Evolutionary conservation across 768 basidiomycete genomes (phyloP).

Genomic region (Fomitopsis serialis): DNA sequence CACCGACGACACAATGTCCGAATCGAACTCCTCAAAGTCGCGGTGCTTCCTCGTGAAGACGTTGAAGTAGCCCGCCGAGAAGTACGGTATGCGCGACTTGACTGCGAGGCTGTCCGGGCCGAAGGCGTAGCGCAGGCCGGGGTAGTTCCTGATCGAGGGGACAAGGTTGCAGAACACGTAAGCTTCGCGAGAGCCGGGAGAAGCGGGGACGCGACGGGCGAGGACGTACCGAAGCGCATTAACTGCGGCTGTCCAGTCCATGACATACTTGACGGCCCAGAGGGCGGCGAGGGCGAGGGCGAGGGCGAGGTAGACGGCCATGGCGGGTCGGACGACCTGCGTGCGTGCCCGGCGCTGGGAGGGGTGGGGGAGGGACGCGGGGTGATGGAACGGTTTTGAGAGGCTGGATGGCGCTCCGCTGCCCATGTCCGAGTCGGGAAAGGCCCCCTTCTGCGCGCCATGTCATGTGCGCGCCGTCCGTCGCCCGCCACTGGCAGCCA

Average conservation of each 20-base stretch:
- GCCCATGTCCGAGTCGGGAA: no score
- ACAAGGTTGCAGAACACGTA: not conserved
- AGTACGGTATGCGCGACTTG: slow-evolving; percentile 10
- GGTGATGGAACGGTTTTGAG: no score
- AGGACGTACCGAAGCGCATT: slow-evolving; percentile 14
- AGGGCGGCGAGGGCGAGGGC: slow-evolving; percentile 9
- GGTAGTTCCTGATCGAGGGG: slow-evolving; percentile 8
- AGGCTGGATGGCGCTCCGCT: no score
- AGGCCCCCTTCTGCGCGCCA: no score
- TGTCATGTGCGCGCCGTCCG: no score
- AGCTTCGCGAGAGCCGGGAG: not conserved
- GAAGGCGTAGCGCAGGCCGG: slow-evolving; percentile 13
- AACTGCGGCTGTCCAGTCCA: slow-evolving; percentile 15
- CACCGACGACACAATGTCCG: slow-evolving; percentile 19
- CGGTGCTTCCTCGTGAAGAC: slow-evolving; percentile 16
- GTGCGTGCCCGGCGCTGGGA: no score
- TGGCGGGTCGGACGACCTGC: not conserved
- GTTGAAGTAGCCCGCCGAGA: slow-evolving; percentile 14
- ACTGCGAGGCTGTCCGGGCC: slow-evolving; percentile 11
- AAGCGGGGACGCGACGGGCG: not conserved
- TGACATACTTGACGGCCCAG: slow-evolving; percentile 9
- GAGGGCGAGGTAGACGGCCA: not conserved
- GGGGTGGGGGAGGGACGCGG: no score
- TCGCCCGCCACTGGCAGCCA: no score
- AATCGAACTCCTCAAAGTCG: slow-evolving; percentile 16